Percentiles rank a stretch among this genome's conserved stretches.
phyloP scores from a whole-genome alignment of 2,329 filamentous ascomycete genomes.

The Parastagonospora avenae region DNA sequence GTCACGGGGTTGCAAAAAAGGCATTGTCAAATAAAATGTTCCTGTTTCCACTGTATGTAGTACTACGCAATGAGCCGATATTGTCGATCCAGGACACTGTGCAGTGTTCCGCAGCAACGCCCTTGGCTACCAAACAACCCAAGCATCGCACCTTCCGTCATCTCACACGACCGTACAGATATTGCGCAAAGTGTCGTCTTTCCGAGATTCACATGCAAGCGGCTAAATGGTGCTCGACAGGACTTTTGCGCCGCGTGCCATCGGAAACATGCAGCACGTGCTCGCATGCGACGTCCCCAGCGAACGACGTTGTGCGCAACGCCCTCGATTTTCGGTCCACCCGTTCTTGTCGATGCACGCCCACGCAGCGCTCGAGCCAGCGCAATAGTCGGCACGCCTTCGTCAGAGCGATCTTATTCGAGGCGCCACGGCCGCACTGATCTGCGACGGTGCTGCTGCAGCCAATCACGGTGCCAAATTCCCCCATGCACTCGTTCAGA shows the following conservation, averaged over 20 bases:
- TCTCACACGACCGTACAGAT: no score
- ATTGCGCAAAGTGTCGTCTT: neutral
- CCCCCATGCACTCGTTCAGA: constrained; percentile 17
- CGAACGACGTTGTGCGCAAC: neutral
- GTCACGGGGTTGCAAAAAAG: neutral
- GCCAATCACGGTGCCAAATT: constrained; percentile 28
- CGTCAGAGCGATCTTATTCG: constrained; percentile 31
- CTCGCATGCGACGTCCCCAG: constrained; percentile 12
- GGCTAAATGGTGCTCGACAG: neutral
- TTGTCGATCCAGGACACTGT: no score
- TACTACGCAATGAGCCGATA: no score
- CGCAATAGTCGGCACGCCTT: constrained; percentile 26
- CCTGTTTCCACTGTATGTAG: no score
- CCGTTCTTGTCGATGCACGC: constrained; percentile 14
- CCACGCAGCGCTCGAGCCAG: constrained; percentile 12
- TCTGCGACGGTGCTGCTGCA: neutral
- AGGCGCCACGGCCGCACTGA: constrained; percentile 19
- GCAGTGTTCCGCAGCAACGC: no score
- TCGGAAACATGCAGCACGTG: constrained; percentile 15
- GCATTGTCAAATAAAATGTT: neutral
- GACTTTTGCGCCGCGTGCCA: neutral
- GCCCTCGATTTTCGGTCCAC: constrained; percentile 10
- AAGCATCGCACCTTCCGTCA: no score
- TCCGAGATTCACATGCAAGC: neutral
- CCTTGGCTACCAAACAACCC: no score